Evolutionary conservation across 2,329 filamentous ascomycete species (phyloP), one percentile per base, ranked within the genome.

Genomic region (Orbilia blumenaviensis): DNA sequence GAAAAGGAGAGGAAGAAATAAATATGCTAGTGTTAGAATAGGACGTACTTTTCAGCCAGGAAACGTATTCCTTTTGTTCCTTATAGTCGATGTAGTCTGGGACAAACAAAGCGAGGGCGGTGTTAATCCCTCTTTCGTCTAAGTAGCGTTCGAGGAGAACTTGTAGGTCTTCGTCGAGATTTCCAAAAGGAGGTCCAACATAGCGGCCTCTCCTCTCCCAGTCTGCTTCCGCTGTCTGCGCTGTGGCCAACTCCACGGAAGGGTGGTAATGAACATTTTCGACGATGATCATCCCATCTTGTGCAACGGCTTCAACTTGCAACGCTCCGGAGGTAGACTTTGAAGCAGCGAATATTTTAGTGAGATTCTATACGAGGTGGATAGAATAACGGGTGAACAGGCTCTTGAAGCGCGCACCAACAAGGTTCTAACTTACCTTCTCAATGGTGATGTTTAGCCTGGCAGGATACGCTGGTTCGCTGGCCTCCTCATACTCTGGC

Each of bases 1-100:
- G n/a, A n/a, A n/a, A n/a, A n/a, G n/a, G n/a, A n/a, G n/a, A n/a
- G n/a, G n/a, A n/a, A n/a, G n/a, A n/a, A n/a, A n/a, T n/a, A n/a
- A n/a, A n/a, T n/a, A n/a, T n/a, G n/a, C n/a, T n/a, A 23, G 23
- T 16, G 2, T 8, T 23, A 56, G 14, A 9, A 2, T 66, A 29
- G 1, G 7, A 83, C 86, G 83, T 83, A 88, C 87, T 89, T 83
- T 89, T 88, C 83, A 99, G 86, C 95, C 96, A 99, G 79, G 88
- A 86, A 77, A 96, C 86, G 84, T 99, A 99, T 87, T 99, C 95
- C 85, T 90, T 91, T 89, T 98, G 94, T 89, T 99, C 95, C 90
- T 99, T 99, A 85, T 92, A 89, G 83, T 98, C 93, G 82, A 98
- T 94, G 85, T 97, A 99, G 83, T 98, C 94, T 38, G 94, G 93